Base-by-base conservation (phyloP, 805 yeast genomes). In the Myxozyma melibiosi region DNA sequence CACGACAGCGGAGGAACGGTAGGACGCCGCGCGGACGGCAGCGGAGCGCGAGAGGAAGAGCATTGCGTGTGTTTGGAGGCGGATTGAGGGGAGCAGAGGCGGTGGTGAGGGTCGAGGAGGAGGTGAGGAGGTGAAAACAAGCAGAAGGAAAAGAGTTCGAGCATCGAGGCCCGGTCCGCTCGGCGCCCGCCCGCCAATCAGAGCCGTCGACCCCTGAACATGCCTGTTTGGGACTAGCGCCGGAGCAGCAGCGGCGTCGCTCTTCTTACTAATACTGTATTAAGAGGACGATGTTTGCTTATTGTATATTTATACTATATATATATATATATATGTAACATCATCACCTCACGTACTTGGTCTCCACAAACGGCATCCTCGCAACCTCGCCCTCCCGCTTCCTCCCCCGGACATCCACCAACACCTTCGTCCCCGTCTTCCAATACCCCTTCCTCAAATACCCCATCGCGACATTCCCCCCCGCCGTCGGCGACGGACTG, bases 401-500 rank as follows among this genome's bases (percentile, higher is more conserved):
- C 69, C 90, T 91, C 65, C 92, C 94, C 71, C 98, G 83, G 54
- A 92, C 86, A 66, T 88, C 86, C 50, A 91, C 84, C 54, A 82
- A 70, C 25, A 91, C 77, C 53, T 80, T 75, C 4, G 91, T 83
- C 2, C 96, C 97, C 18, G 80, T 75, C 74, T 92, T 94, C 64
- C 82, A 80, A 66, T 76, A 78, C 46, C 62, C 67, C 27, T 52
- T 57, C 22, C 25, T 24, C 27, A 94, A 79, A 73, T 89, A 94
- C 8, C 87, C 96, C 80, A 91, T 97, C 22, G 96, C 97, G 55
- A 94, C 86, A 69, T 94, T 94, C 57, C 81, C 80, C 30, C 86
- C 86, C 75, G 72, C 84, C 66, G 75, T 89, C 77, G 78, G 98
- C 70, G 81, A 84, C 70, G 79, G 79, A 68, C 81, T 75, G 9